Percentiles rank a stretch among this genome's conserved stretches.
phyloP scores from a whole-genome alignment of 306 rosid species.

The Ammopiptanthus mongolicus region DNA sequence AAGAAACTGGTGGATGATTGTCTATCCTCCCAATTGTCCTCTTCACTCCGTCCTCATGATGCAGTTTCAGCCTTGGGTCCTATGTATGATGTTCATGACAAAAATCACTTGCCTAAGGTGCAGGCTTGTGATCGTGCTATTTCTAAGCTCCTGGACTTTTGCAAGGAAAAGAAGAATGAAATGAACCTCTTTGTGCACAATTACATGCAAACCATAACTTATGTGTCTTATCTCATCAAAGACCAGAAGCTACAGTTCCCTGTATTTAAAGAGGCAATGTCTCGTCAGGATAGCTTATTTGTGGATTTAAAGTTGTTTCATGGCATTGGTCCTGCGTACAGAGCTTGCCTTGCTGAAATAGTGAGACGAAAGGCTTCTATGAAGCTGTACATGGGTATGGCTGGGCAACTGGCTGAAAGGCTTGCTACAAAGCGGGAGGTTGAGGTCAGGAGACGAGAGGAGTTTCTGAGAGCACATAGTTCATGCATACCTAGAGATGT shows the following conservation, averaged over 20 bases:
- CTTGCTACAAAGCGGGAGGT: slow-evolving; percentile 83
- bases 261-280: slow-evolving; percentile 94
- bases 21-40: slow-evolving; percentile 72
- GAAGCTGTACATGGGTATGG: slow-evolving; percentile 99
- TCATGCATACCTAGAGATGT: slow-evolving; percentile 77
- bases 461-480: slow-evolving; percentile 62
- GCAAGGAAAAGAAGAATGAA: slow-evolving; percentile 78
- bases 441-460: slow-evolving; percentile 74
- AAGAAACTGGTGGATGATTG: slow-evolving; percentile 95
- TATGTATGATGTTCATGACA: slow-evolving; percentile 95
- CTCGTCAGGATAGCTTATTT: slow-evolving; percentile 79
- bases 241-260: slow-evolving; percentile 93
- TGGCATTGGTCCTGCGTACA: slow-evolving; percentile 81
- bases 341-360: slow-evolving; percentile 94
- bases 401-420: slow-evolving; percentile 96
- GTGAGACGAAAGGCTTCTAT: slow-evolving; percentile 92
- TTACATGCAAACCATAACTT: slow-evolving; percentile 75
- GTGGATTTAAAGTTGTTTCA: slow-evolving; percentile 71
- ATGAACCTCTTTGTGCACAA: slow-evolving; percentile 76
- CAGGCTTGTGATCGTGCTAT: slow-evolving; percentile 70
- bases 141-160: slow-evolving; percentile 66
- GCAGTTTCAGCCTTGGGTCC: slow-evolving; percentile 99
- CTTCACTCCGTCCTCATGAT: slow-evolving; percentile 97
- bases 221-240: slow-evolving; percentile 72
- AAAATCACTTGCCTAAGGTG: slow-evolving; percentile 84